Conservation (phyloP, 495 filamentous ascomycete species). For the Usnea hakonensis region DNA sequence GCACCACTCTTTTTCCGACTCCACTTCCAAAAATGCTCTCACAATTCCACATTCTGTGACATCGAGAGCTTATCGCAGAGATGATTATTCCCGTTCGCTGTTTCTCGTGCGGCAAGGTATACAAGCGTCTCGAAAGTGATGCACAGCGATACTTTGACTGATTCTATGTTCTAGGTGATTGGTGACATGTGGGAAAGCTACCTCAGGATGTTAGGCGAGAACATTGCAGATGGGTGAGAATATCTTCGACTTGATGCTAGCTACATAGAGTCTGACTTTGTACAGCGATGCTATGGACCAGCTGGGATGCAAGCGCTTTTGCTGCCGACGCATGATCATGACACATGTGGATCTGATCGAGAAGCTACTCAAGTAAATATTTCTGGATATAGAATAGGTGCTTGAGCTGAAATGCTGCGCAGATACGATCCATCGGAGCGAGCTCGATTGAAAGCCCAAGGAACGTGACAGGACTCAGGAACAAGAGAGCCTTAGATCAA, state of each 20-base stretch:
- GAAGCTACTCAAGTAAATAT: constrained; percentile 82
- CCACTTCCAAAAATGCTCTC: neutral
- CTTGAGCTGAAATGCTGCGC: neutral
- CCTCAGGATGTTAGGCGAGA: constrained; percentile 70
- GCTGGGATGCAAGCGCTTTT: constrained; percentile 89
- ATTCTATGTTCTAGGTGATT: constrained; percentile 57
- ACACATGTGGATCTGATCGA: constrained; percentile 99
- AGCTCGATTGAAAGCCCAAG: constrained; percentile 5
- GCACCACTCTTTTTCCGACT: neutral
- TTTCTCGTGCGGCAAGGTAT: constrained; percentile 97
- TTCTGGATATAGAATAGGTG: neutral
- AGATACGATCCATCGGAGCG: constrained; percentile 27
- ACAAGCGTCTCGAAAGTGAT: constrained; percentile 9
- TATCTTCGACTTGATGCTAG: neutral
- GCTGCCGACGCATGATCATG: constrained; percentile 98
- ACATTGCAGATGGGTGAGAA: constrained; percentile 66
- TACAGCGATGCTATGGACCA: constrained; percentile 85
- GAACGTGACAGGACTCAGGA: neutral
- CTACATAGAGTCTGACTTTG: constrained; percentile 13
- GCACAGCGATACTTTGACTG: constrained; percentile 17
- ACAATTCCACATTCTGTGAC: neutral
- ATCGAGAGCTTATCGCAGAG: constrained; percentile 19
- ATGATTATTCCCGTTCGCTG: constrained; percentile 99
- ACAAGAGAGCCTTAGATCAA: neutral
- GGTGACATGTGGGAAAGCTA: constrained; percentile 97